Evolutionary conservation across 2,329 filamentous ascomycete genomes (phyloP), one percentile per base, ranked within the genome.

Genomic region (Stylonectria norvegica): DNA sequence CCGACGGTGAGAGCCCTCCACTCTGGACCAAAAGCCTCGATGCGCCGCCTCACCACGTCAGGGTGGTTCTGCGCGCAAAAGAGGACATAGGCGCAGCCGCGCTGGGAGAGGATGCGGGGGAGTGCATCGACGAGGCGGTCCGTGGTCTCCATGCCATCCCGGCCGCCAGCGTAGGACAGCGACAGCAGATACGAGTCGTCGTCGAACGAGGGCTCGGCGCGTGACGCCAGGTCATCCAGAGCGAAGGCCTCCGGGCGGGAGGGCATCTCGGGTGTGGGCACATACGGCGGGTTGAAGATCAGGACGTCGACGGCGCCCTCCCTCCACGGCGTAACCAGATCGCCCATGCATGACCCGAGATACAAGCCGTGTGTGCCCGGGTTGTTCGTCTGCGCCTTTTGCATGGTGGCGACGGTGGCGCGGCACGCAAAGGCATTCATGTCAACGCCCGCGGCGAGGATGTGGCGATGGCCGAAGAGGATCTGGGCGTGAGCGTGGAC

Each of bases 271-370:
- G 83, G 76, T 3, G 90, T 94, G 2, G 93, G 93, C 11, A 98
- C 93, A 61, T 98, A 98, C 1, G 93, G 93, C 38, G 93, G 93
- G 61, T 98, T 98, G 74, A 97, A 98, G 19, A 98, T 76, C 47
- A 98, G 74, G 9, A 98, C 76, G 60, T 98, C 93, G 5, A 95
- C 76, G 10, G 35, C 42, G 3, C 73, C 70, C 0, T 68, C 59
- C 6, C 76, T 73, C 28, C 94, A 67, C 1, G 83, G 69, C 3
- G 75, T 64, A 4, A 76, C 73, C 1, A 98, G 73, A 59, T 97
- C 88, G 2, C 79, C 83, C 43, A 81, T 81, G 18, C 84, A 61
- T 14, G 83, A 77, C 28, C 81, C 84, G 6, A 93, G 65, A 53
- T 85, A 87, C 7, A 67, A 55, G 3, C 69, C 75, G 36, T 65